phyloP scores from a whole-genome alignment of 768 basidiomycete species.

The Mycena latifolia region DNA sequence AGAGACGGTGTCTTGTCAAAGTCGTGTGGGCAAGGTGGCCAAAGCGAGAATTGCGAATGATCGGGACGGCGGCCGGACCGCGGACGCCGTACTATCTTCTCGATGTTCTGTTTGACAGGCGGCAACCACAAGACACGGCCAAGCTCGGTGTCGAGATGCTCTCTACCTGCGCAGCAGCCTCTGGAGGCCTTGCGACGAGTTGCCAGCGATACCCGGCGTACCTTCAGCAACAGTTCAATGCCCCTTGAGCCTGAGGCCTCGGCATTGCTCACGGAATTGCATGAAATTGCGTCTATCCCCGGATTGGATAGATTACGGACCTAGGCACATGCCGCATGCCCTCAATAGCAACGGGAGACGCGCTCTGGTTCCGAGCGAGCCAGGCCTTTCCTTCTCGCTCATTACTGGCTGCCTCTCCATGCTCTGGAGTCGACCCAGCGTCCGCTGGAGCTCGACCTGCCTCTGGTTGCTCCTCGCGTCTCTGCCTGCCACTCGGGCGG shows the following conservation, averaged over 20 bases:
- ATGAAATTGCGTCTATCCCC: conserved; percentile 19
- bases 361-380: neutral
- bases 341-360: conserved; percentile 15
- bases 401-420: conserved; percentile 16
- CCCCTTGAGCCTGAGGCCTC: neutral
- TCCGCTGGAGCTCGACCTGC: conserved; percentile 4
- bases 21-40: neutral
- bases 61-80: neutral
- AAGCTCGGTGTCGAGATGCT: neutral
- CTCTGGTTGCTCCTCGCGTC: conserved; percentile 3
- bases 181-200: neutral
- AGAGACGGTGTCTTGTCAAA: too few relatives aligned
- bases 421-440: conserved; percentile 15
- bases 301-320: conserved; percentile 17
- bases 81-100: neutral
- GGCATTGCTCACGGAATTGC: too few relatives aligned
- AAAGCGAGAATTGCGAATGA: conserved; percentile 8
- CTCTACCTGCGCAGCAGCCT: neutral
- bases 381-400: conserved; percentile 4
- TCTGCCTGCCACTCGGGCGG: conserved; percentile 18
- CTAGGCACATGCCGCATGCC: conserved; percentile 18
- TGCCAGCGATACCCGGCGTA: conserved; percentile 1
- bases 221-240: neutral
- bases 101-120: neutral
- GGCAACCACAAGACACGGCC: conserved; percentile 8